A percentile compares a stretch with the other conserved stretches of the same genome.
Conservation (phyloP, 805 yeast species). For the Candida xyloterini region DNA sequence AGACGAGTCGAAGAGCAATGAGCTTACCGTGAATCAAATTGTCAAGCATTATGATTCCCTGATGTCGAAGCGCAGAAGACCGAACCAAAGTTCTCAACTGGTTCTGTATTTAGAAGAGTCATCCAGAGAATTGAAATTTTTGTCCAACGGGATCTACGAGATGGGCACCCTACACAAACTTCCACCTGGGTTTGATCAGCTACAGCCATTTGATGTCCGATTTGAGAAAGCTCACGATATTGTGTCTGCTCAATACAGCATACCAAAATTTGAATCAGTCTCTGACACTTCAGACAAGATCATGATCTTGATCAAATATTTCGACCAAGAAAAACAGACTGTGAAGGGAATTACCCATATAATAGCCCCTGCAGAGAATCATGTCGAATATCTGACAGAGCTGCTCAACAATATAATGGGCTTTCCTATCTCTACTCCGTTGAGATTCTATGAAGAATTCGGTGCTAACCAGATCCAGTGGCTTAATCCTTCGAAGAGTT, state of each 20-base stretch:
- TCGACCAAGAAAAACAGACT: constrained; percentile 45
- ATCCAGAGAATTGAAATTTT: constrained; percentile 37
- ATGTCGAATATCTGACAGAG: constrained; percentile 40
- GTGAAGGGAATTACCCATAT: constrained; percentile 67
- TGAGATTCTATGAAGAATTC: constrained; percentile 58
- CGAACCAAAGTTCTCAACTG: constrained; percentile 42
- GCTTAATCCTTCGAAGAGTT: constrained; percentile 39
- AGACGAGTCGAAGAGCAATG: constrained; percentile 26
- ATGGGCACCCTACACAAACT: constrained; percentile 9
- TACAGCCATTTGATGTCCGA: constrained; percentile 10
- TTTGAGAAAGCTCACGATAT: constrained; percentile 10
- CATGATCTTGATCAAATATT: constrained; percentile 27
- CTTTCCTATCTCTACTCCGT: constrained; percentile 32
- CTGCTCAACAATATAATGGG: constrained; percentile 42
- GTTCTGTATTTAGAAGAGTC: constrained; percentile 67
- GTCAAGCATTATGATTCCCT: constrained; percentile 36
- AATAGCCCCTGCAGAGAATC: constrained; percentile 47
- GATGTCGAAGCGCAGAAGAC: constrained; percentile 32
- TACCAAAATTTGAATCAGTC: constrained; percentile 23
- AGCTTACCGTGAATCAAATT: constrained; percentile 49
- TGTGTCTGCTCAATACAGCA: constrained; percentile 13
- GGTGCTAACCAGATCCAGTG: constrained; percentile 50
- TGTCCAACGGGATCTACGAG: constrained; percentile 26
- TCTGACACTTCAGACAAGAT: constrained; percentile 24
- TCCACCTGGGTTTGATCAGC: constrained; percentile 4